Evolutionary conservation across 768 basidiomycete genomes (phyloP).

Genomic region (Scleroderma bovista): DNA sequence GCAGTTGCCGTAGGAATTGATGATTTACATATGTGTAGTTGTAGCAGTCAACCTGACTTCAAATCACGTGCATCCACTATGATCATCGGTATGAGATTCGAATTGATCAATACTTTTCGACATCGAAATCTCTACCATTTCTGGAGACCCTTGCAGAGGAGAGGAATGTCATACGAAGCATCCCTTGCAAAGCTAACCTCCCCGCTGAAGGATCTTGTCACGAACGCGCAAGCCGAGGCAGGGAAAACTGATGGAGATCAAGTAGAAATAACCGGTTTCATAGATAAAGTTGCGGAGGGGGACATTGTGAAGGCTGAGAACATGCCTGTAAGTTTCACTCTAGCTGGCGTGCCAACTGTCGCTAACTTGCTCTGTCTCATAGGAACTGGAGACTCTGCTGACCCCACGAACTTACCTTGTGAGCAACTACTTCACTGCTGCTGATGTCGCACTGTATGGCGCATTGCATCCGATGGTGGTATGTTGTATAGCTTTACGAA

Average conservation of each 20-base stretch:
- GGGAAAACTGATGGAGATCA: slow-evolving; percentile 60
- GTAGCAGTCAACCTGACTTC: too few species aligned
- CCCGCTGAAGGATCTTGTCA: slow-evolving; percentile 54
- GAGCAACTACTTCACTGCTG: slow-evolving; percentile 77
- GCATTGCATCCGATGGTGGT: slow-evolving; percentile 82
- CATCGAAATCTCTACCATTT: slow-evolving; percentile 10
- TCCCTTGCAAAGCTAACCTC: slow-evolving; percentile 42
- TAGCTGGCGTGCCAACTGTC: background rate
- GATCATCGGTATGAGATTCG: too few species aligned
- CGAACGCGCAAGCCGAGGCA: slow-evolving; percentile 29
- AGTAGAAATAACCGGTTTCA: slow-evolving; percentile 62
- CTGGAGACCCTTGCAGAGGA: slow-evolving; percentile 11
- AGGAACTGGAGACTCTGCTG: slow-evolving; percentile 73
- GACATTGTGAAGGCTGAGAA: slow-evolving; percentile 41
- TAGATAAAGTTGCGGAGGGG: slow-evolving; percentile 53
- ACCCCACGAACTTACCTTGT: slow-evolving; percentile 81
- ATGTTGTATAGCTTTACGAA: slow-evolving; percentile 21
- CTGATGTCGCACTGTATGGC: slow-evolving; percentile 88
- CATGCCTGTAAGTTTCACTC: slow-evolving; percentile 41
- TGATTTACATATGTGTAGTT: too few species aligned
- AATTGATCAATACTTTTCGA: slow-evolving; percentile 14
- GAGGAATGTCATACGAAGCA: slow-evolving; percentile 49
- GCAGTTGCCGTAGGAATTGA: too few species aligned
- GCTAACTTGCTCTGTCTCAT: background rate
- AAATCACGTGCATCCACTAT: slow-evolving; percentile 28